These are phyloP conservation scores for Dictyostelium purpureum DNA, from an alignment of 78 protist genomes.

Conservation along the genomic window DNA sequence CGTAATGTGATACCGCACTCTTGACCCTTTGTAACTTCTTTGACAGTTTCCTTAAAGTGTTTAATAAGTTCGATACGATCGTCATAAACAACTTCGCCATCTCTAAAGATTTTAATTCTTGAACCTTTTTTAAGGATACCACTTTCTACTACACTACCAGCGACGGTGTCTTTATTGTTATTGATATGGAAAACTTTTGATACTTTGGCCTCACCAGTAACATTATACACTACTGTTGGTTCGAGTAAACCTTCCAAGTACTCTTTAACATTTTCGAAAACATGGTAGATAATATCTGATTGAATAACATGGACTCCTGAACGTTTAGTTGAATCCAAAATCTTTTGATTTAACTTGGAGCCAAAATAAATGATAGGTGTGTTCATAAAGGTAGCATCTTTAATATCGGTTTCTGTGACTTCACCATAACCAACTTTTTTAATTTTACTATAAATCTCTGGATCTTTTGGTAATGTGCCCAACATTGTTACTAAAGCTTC, in stretches of 20 bases:
- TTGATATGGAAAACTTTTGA: slow-evolving; percentile 26
- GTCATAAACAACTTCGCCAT: slow-evolving; percentile 40
- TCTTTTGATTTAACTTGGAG: background rate
- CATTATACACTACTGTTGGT: slow-evolving; percentile 27
- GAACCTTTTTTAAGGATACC: slow-evolving; percentile 60
- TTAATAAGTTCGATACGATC: slow-evolving; percentile 40
- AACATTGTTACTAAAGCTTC: slow-evolving; percentile 39
- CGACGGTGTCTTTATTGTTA: slow-evolving; percentile 14
- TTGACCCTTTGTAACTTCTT: slow-evolving; percentile 67
- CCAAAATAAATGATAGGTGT: slow-evolving; percentile 76
- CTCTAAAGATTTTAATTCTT: slow-evolving; percentile 16
- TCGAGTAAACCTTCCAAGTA: slow-evolving; percentile 33
- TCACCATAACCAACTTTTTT: slow-evolving; percentile 50
- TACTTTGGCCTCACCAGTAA: slow-evolving; percentile 65
- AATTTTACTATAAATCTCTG: slow-evolving; percentile 9
- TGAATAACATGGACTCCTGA: background rate
- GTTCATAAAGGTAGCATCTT: slow-evolving; percentile 1
- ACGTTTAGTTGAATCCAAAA: background rate
- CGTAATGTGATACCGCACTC: slow-evolving; percentile 73
- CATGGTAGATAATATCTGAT: slow-evolving; percentile 67
- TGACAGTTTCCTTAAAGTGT: slow-evolving; percentile 61
- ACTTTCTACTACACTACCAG: slow-evolving; percentile 52
- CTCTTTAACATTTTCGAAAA: slow-evolving; percentile 1
- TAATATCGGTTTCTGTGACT: slow-evolving; percentile 45
- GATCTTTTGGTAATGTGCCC: slow-evolving; percentile 22